Evolutionary conservation across 495 filamentous ascomycete genomes (phyloP).

Genomic region (Aspergillus sclerotiicarbonarius): DNA sequence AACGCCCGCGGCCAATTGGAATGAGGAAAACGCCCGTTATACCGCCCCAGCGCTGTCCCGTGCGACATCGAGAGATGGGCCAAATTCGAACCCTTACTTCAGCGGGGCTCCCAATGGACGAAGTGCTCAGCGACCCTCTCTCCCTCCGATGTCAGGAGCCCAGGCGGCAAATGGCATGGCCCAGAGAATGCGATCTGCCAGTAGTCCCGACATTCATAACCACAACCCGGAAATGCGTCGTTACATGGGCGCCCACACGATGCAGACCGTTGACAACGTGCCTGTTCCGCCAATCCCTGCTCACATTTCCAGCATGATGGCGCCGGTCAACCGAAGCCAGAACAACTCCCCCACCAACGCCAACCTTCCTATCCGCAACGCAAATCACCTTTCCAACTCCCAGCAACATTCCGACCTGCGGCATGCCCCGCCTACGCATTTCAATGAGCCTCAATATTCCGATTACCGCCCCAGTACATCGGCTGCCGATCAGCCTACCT

Average conservation of each 20-base stretch:
- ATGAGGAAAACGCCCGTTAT: constrained; percentile 72
- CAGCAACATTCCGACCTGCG: constrained; percentile 28
- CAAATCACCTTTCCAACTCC: constrained; percentile 12
- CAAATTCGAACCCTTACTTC: constrained; percentile 56
- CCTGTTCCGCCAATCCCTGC: constrained; percentile 63
- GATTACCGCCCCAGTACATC: constrained; percentile 28
- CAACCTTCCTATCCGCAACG: constrained; percentile 45
- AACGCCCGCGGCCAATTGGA: constrained; percentile 55
- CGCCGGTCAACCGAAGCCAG: constrained; percentile 65
- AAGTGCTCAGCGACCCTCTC: constrained; percentile 71
- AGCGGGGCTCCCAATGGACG: constrained; percentile 56
- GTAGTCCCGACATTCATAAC: constrained; percentile 66
- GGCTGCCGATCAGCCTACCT: constrained; percentile 37
- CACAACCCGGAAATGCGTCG: constrained; percentile 46
- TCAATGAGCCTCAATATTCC: constrained; percentile 41
- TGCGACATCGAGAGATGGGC: constrained; percentile 73
- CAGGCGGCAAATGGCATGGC: constrained; percentile 52
- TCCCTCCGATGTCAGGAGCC: constrained; percentile 68
- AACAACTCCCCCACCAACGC: constrained; percentile 60
- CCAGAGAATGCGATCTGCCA: constrained; percentile 65
- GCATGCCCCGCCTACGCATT: constrained; percentile 29
- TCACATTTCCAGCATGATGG: constrained; percentile 57
- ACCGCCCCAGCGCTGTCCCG: constrained; percentile 85
- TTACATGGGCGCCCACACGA: constrained; percentile 54
- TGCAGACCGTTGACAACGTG: constrained; percentile 66